A percentile compares a stretch with the other conserved stretches of the same genome.
phyloP scores from a whole-genome alignment of 2,329 filamentous ascomycete genomes.

The Rhynchosporium secalis region DNA sequence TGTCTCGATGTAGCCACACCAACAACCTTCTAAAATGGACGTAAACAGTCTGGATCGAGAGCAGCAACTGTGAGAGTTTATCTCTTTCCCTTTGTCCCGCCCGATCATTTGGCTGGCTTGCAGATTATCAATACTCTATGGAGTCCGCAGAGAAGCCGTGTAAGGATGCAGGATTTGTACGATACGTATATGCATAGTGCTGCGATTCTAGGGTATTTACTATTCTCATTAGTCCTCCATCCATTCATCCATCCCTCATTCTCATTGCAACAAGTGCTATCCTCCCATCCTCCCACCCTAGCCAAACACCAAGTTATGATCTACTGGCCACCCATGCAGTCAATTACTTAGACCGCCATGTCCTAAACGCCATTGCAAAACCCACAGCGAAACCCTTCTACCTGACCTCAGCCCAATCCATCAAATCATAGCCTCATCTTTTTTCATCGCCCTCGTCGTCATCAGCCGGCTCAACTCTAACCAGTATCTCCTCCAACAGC shows the following conservation, averaged over 20 bases:
- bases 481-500: slow-evolving; percentile 88
- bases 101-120: too few relatives aligned
- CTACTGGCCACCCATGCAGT: slow-evolving; percentile 8
- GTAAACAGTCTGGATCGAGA: too few relatives aligned
- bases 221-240: slow-evolving; percentile 12
- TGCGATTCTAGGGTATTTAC: slow-evolving; percentile 27
- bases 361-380: slow-evolving; percentile 9
- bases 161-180: not conserved
- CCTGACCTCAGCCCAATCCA: not conserved
- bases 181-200: slow-evolving; percentile 1
- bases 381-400: not conserved
- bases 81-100: too few relatives aligned
- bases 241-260: not conserved
- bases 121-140: too few relatives aligned
- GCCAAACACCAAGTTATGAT: slow-evolving; percentile 14
- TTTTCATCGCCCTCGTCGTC: slow-evolving; percentile 36
- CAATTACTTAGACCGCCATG: slow-evolving; percentile 7
- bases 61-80: too few relatives aligned
- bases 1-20: slow-evolving; percentile 10
- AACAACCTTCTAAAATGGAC: not conserved
- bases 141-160: too few relatives aligned
- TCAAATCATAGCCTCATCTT: slow-evolving; percentile 24
- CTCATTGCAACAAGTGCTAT: not conserved
- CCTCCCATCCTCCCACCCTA: slow-evolving; percentile 14
- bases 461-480: slow-evolving; percentile 81